Base-by-base conservation (phyloP, 2,329 filamentous ascomycete genomes). In the Colletotrichum tropicale region DNA sequence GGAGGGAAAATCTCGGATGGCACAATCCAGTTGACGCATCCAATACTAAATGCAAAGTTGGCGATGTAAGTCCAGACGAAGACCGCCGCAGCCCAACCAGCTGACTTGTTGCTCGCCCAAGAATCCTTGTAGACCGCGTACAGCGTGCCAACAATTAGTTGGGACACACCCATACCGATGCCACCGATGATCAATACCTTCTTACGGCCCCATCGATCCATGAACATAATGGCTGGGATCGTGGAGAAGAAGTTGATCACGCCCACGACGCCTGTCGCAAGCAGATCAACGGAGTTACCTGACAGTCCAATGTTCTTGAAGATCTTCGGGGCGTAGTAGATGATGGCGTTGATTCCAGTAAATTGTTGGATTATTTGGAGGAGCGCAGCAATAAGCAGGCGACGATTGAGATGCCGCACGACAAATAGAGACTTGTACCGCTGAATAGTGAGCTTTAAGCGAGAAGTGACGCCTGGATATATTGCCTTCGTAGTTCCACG, bases 331-430 rank as follows among this genome's bases (percentile, higher is more conserved):
- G 87, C 86, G 68, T 88, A 89, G 80, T 88, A 88, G 24, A 89
- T 88, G 66, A 89, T 71, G 1, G 70, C 70, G 70, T 71, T 71
- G 16, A 71, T 71, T 5, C 86, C 28, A 87, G 85, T 83, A 56
- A 89, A 88, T 74, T 90, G 89, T 72, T 92, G 90, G 79, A 91
- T 92, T 78, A 92, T 91, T 84, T 89, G 88, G 18, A 92, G 24
- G 4, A 71, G 34, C 8, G 48, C 66, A 15, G 70, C 70, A 21
- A 71, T 90, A 8, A 87, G 76, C 3, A 91, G 84, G 71, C 91
- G 87, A 70, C 83, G 79, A 1, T 81, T 78, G 4, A 74, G 76
- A 71, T 85, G 81, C 71, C 85, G 81, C 2, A 82, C 78, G 10
- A 82, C 21, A 69, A 81, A 84, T 16, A 85, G 78, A 13, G 77